phyloP scores from a whole-genome alignment of 2,329 filamentous ascomycete genomes.

The Trichoderma hamatum region DNA sequence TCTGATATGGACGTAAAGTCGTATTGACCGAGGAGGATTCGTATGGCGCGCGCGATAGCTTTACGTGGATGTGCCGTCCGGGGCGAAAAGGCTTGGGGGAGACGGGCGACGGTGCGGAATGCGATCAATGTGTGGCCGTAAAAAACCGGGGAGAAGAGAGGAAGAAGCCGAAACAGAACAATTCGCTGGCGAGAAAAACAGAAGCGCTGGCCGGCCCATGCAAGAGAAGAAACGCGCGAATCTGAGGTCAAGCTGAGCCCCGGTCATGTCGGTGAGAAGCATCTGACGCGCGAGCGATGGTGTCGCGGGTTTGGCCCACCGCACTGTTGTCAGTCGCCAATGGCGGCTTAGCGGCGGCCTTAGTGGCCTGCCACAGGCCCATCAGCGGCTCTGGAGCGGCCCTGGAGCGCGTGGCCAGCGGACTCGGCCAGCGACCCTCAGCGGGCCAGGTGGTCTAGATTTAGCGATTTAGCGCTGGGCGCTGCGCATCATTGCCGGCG shows the following conservation, averaged over 20 bases:
- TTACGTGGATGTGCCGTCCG: background rate
- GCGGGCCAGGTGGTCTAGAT: slow-evolving; percentile 9
- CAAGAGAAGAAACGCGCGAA: slow-evolving; percentile 5
- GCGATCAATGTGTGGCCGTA: background rate
- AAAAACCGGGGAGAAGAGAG: background rate
- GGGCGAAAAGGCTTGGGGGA: background rate
- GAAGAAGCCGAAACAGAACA: background rate
- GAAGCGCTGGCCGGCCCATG: background rate
- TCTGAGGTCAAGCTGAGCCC: slow-evolving; percentile 13
- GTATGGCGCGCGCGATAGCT: slow-evolving; percentile 11
- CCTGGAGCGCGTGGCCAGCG: slow-evolving; percentile 14
- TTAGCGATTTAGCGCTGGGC: slow-evolving; percentile 9
- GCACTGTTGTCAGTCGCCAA: slow-evolving; percentile 8
- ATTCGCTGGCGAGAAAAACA: background rate
- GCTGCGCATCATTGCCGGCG: slow-evolving; percentile 11
- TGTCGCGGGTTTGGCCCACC: slow-evolving; percentile 12
- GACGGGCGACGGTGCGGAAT: background rate
- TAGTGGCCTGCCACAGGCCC: background rate
- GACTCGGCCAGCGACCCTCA: slow-evolving; percentile 23
- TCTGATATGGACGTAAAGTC: background rate
- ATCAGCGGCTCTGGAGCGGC: background rate
- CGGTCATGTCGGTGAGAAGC: slow-evolving; percentile 26
- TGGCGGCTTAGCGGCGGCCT: slow-evolving; percentile 17
- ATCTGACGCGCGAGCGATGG: slow-evolving; percentile 23
- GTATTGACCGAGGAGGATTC: background rate